Base-by-base conservation (phyloP, 2,329 filamentous ascomycete genomes). In the Ilyonectria sp. region DNA sequence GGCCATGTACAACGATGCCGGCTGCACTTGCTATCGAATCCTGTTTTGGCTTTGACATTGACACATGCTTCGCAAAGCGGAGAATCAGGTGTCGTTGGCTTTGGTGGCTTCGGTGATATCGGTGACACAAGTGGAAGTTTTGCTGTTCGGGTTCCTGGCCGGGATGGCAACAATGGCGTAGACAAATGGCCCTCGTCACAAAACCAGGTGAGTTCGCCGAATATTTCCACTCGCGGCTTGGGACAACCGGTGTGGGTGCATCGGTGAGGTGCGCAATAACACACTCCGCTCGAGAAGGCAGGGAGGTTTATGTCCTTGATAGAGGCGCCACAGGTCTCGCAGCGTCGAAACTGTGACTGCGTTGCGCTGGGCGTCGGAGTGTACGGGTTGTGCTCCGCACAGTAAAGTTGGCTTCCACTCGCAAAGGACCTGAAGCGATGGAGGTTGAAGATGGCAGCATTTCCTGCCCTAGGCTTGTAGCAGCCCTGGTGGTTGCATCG, bases 261-360 rank as follows among this genome's bases (percentile, higher is more conserved):
- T 54, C 54, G 35, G 47, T 68, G 53, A 19, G 54, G 55, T 7
- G 23, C 4, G 46, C 57, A 68, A 17, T 49, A 58, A 7, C n/a
- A 23, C 8, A 19, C 2, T 9, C 21, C 31, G n/a, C 33, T 11
- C 3, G 21, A 6, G 15, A 33, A 4, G 8, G 37, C 9, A 17
- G 52, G 26, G 50, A 21, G 44, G 11, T 40, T 33, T 10, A 29
- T 10, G 9, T 37, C 47, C 1, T 17, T 9, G 13, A 52, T 40
- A 1, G 31, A 15, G 9, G 11, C 19, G 6, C 19, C 15, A 21
- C 57, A 60, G 10, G 7, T 5, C 6, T 37, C 21, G 23, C 57
- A 60, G 8, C 5, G 31, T 37, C 21, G 46, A n/a, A 19, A 49
- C 15, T 31, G 6, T 6, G 15, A 5, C 7, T 47, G 33, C 19